Evolutionary conservation across 352 stramenopile genomes (phyloP).

Genomic region (Phytophthora boehmeriae): DNA sequence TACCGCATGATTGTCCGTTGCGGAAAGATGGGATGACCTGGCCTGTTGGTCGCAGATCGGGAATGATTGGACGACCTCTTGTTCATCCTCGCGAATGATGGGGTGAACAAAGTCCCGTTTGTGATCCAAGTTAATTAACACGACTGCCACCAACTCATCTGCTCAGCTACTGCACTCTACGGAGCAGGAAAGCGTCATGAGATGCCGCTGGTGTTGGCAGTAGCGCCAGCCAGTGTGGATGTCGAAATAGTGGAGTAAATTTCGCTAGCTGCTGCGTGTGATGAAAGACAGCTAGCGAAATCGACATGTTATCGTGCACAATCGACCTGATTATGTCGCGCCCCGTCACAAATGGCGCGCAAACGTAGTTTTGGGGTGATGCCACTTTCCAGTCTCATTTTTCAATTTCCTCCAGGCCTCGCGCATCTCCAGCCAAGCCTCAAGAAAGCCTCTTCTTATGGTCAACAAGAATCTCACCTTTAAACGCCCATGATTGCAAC

Average conservation of each 20-base stretch:
- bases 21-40: too few species aligned
- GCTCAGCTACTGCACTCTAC: neutral
- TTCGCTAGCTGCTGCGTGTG: too few species aligned
- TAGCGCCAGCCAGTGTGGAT: too few species aligned
- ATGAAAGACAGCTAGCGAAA: too few species aligned
- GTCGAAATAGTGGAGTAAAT: too few species aligned
- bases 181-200: neutral
- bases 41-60: too few species aligned
- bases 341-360: neutral
- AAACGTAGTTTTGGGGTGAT: neutral
- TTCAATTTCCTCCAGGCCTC: slow-evolving; percentile 3
- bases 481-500: slow-evolving; percentile 14
- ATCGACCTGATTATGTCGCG: too few species aligned
- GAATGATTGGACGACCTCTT: neutral
- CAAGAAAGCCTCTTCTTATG: slow-evolving; percentile 4
- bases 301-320: too few species aligned
- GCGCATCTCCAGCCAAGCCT: slow-evolving; percentile 1
- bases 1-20: too few species aligned
- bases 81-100: neutral
- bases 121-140: neutral
- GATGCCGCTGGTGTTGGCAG: too few species aligned
- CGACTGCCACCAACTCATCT: neutral
- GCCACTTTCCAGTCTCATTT: slow-evolving; percentile 5
- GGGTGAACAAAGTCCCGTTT: neutral
- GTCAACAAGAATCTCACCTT: neutral